Evolutionary conservation across 2,329 filamentous ascomycete genomes (phyloP).

Genomic region (Annulohypoxylon truncatum): DNA sequence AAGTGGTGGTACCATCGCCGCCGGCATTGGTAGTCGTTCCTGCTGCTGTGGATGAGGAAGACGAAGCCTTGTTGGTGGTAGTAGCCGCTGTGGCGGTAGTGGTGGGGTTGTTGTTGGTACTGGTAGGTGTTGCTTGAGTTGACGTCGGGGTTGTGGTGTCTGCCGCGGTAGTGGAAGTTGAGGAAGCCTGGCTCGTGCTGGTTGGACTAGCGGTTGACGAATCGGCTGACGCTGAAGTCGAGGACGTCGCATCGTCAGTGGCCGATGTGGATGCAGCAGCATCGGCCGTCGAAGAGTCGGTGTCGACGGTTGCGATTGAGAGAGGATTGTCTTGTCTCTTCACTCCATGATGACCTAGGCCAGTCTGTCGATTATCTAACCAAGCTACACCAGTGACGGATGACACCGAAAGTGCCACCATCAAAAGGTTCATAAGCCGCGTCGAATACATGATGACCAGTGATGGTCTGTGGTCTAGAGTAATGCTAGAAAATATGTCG

Average conservation of each 20-base stretch:
- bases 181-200: constrained; percentile 13
- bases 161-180: constrained; percentile 17
- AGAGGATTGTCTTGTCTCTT: constrained; percentile 29
- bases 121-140: constrained; percentile 3
- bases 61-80: constrained; percentile 10
- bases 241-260: constrained; percentile 11
- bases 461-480: constrained; percentile 8
- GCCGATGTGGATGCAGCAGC: constrained; percentile 9
- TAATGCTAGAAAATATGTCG: constrained; percentile 11
- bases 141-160: constrained; percentile 11
- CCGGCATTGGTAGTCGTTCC: constrained; percentile 3
- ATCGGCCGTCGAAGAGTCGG: neutral
- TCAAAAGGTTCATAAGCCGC: constrained; percentile 59
- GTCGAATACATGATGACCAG: constrained; percentile 59
- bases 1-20: neutral
- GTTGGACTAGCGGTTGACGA: constrained; percentile 10
- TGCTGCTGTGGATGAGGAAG: constrained; percentile 21
- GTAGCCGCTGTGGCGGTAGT: constrained; percentile 27
- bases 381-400: constrained; percentile 59
- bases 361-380: constrained; percentile 46
- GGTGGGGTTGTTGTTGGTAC: constrained; percentile 11
- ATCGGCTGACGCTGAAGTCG: constrained; percentile 1
- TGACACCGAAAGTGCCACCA: constrained; percentile 61
- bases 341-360: constrained; percentile 41
- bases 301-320: constrained; percentile 5